A percentile compares a stretch with the other conserved stretches of the same genome.
Conservation (phyloP, 352 stramenopile species). For the Globisporangium spiculum region DNA sequence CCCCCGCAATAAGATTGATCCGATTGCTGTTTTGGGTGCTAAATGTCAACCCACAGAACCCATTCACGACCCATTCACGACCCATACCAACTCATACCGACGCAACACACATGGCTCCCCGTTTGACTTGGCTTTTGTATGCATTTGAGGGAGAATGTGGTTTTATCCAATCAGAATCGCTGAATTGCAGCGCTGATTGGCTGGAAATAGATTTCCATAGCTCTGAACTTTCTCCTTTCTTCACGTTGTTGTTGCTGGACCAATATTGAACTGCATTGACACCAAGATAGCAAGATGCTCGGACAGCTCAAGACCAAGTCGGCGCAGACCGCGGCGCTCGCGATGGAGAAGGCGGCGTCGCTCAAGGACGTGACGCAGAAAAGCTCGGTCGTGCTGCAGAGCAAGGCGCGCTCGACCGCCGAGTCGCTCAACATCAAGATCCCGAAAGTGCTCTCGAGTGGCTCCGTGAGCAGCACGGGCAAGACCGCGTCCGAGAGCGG, state of each 20-base stretch:
- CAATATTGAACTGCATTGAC: slow-evolving; percentile 25
- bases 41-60: slow-evolving; percentile 2
- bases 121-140: no score
- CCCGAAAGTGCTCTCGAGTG: slow-evolving; percentile 29
- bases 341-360: slow-evolving; percentile 50
- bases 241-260: background rate
- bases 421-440: slow-evolving; percentile 55
- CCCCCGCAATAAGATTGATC: background rate
- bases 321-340: slow-evolving; percentile 46
- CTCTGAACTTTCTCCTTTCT: slow-evolving; percentile 1
- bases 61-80: no score
- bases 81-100: no score
- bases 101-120: no score
- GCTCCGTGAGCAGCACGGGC: slow-evolving; percentile 21
- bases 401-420: slow-evolving; percentile 45
- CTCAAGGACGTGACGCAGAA: slow-evolving; percentile 60
- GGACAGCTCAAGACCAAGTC: slow-evolving; percentile 63
- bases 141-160: no score
- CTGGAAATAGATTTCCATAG: no score
- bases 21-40: background rate
- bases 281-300: slow-evolving; percentile 49
- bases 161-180: no score
- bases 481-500: slow-evolving; percentile 33
- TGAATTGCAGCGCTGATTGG: no score
- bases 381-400: slow-evolving; percentile 39